Conservation (phyloP, 176 grass and related monocot genomes). For the Areca catechu region DNA sequence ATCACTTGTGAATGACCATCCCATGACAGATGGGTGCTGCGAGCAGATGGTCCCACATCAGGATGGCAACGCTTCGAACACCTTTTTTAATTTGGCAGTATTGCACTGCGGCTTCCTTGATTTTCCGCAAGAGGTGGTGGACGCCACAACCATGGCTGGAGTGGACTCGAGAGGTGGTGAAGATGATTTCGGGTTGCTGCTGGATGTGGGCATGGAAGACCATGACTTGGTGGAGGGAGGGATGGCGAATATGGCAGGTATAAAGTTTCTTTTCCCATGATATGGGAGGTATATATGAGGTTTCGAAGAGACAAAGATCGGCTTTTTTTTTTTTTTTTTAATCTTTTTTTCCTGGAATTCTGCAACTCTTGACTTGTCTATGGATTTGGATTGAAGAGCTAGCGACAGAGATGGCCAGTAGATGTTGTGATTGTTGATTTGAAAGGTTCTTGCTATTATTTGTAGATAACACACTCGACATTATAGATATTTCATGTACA, state of each 20-base stretch:
- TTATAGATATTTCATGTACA: background rate
- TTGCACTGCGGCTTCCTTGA: background rate
- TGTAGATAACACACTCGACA: background rate
- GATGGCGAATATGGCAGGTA: background rate
- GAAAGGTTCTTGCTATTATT: background rate
- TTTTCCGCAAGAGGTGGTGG: background rate
- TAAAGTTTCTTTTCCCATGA: background rate
- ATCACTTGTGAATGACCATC: background rate
- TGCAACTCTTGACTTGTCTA: background rate
- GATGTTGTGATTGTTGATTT: background rate
- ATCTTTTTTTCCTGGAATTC: background rate
- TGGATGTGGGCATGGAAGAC: background rate
- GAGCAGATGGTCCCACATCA: background rate
- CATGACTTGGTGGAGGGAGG: background rate
- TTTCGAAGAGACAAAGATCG: too few relatives aligned
- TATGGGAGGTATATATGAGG: background rate
- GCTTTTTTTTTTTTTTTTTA: too few relatives aligned
- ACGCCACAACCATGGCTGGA: background rate
- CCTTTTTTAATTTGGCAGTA: conserved; percentile 3
- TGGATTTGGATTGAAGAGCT: background rate
- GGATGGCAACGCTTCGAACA: background rate
- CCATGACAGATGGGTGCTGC: background rate
- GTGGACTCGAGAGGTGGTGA: background rate
- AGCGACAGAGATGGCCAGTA: background rate
- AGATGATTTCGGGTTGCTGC: conserved; percentile 1